These are phyloP conservation scores for Fusarium nematophilum DNA, from an alignment of 2,329 filamentous ascomycete genomes.

Conservation along the genomic window DNA sequence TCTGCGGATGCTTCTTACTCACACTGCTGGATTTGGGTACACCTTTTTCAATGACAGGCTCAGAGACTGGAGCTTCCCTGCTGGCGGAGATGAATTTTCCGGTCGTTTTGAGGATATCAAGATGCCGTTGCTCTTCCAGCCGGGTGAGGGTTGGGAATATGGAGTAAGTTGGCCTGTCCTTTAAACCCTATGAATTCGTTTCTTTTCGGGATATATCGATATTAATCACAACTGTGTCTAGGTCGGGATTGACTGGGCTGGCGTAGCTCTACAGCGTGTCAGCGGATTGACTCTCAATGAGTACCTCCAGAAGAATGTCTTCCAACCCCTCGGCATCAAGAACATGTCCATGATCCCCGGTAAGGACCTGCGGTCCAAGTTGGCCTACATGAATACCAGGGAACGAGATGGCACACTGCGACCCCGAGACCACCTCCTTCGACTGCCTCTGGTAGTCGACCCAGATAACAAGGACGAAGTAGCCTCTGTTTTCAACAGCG, in stretches of 20 bases:
- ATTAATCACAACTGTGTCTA: slow-evolving; percentile 43
- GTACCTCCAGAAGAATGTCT: slow-evolving; percentile 61
- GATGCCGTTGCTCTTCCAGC: slow-evolving; percentile 70
- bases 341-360: slow-evolving; percentile 69
- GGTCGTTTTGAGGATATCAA: slow-evolving; percentile 63
- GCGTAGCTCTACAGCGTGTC: slow-evolving; percentile 59
- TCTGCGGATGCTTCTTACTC: slow-evolving; percentile 66
- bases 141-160: slow-evolving; percentile 71
- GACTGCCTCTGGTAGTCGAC: slow-evolving; percentile 54
- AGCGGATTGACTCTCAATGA: slow-evolving; percentile 58
- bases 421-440: slow-evolving; percentile 62
- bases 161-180: slow-evolving; percentile 53
- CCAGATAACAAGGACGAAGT: slow-evolving; percentile 55
- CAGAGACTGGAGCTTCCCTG: slow-evolving; percentile 59
- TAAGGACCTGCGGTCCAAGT: slow-evolving; percentile 61
- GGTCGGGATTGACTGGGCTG: slow-evolving; percentile 66
- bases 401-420: slow-evolving; percentile 55
- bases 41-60: slow-evolving; percentile 63
- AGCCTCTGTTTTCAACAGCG: slow-evolving; percentile 63
- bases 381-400: slow-evolving; percentile 69
- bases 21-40: slow-evolving; percentile 69
- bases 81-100: slow-evolving; percentile 68
- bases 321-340: slow-evolving; percentile 58
- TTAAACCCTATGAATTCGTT: not conserved
- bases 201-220: not conserved